Evolutionary conservation across 805 yeast genomes (phyloP), one percentile per base, ranked within the genome.

Genomic region (Saturnispora bothae): DNA sequence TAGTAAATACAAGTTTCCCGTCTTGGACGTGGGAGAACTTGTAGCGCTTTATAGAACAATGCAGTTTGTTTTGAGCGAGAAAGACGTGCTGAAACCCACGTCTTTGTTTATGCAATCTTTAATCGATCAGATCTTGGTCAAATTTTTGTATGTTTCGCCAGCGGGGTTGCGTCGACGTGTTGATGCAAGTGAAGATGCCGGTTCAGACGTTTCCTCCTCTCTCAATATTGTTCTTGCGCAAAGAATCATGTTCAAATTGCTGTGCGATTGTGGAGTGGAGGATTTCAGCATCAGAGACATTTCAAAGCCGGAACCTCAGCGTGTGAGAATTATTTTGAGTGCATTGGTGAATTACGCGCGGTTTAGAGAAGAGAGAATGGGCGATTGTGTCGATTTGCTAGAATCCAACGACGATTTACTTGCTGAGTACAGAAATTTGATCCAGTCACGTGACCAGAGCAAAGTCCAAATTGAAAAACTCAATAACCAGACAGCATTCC

Each of bases 301-400:
- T 22, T 65, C 73, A 42, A 76, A 75, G 46, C 96, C 96, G 1
- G 95, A 85, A n/a, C 64, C 82, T 0, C 58, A 55, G 28, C 64
- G 94, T 41, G 65, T 74, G 1, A 63, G 76, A 44, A 62, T 89
- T 33, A 65, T 84, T 16, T 57, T 85, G 20, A 83, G 94, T 53
- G 92, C 92, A 1, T 76, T 85, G 35, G 81, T 85, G 17, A 86
- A 86, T 54, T 86, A 74, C 64, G 94, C 94, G 1, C 63, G 89
- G 40, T 85, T 82, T 51, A 68, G 94, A 47, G 94, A 83, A 48
- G 84, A 78, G 46, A 76, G 82, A 42, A 70, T 78, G 54, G 68
- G 65, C 18, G 86, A 80, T 47, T 77, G 82, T 50, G 84, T 78
- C 43, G 71, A 70, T 19, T 61, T 81, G 19, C 73, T 79, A 21